Evolutionary conservation across 1,284 basidiomycete species (phyloP), one percentile per base, ranked within the genome.

Genomic region (Fomitopsis palustris): DNA sequence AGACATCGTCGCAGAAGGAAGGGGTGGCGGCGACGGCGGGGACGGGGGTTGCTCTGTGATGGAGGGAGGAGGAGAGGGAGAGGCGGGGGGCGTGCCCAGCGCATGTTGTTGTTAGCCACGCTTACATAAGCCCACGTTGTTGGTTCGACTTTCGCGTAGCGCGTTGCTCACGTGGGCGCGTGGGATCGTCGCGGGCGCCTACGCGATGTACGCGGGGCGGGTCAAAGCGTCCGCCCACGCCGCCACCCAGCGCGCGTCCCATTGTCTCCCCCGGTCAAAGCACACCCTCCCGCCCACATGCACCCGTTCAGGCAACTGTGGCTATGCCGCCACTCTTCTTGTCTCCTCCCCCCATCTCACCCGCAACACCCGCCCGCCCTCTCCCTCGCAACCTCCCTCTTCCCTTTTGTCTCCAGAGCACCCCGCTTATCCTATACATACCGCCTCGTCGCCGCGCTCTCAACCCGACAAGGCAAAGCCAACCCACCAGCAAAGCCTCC

Each of bases 11-110:
- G n/a, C 14, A 17, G n/a, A n/a, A n/a, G 19, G 21, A 38, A 67
- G 69, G 71, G 70, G 70, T 72, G 70, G 71, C 69, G 63, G 70
- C 71, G 65, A 65, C 59, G 69, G 69, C 66, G 69, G 65, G 27
- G 65, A 57, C 45, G 35, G 39, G n/a, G 31, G 43, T 38, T 45
- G 54, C 52, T 39, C 51, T 3, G 29, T 33, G 51, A 47, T 31
- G 35, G 16, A 54, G 41, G 35, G 27, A 47, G 38, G 27, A 47
- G 39, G 61, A 23, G 23, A 54, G 37, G 31, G 17, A 23, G 39
- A 31, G n/a, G 21, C 31, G 29, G 29, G 41, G 29, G n/a, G 43
- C 29, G 61, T 67, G 65, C 43, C 23, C 17, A 41, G 53, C 43
- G 58, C 65, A 52, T 65, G 65, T n/a, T n/a, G n/a, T n/a, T n/a